phyloP scores from a whole-genome alignment of 2,329 filamentous ascomycete species.

The Tympanopsis confertula region DNA sequence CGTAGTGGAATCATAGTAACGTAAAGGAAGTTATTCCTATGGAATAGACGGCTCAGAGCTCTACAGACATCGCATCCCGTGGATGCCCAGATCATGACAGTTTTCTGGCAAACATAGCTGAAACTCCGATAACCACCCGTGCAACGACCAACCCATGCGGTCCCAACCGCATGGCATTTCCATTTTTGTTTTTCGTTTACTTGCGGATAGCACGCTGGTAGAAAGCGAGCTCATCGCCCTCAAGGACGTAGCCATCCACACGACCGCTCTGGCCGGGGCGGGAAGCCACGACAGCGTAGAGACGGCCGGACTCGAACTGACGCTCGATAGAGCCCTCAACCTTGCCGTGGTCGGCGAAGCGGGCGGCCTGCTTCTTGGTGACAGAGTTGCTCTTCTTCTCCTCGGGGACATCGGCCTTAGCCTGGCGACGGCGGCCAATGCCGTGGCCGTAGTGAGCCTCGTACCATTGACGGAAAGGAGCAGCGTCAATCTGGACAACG shows the following conservation, averaged over 20 bases:
- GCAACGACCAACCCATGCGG: too few species aligned
- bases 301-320: conserved; percentile 98
- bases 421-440: conserved; percentile 83
- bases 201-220: conserved; percentile 1
- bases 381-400: conserved; percentile 94
- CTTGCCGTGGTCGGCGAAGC: conserved; percentile 77
- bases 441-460: conserved; percentile 96
- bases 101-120: background rate
- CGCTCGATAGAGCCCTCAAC: conserved; percentile 85
- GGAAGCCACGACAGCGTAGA: conserved; percentile 86
- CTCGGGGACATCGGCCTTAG: conserved; percentile 48
- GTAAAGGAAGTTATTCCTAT: background rate
- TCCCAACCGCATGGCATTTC: too few species aligned
- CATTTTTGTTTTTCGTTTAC: background rate
- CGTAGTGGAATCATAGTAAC: too few species aligned
- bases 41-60: background rate
- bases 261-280: conserved; percentile 95
- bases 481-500: conserved; percentile 96
- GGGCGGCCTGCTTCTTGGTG: conserved; percentile 89
- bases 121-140: conserved; percentile 1
- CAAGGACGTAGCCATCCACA: conserved; percentile 46
- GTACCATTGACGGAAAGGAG: conserved; percentile 99
- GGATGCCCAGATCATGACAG: background rate
- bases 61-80: conserved; percentile 1
- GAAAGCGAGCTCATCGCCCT: conserved; percentile 1